Percentiles rank a stretch among this genome's conserved stretches.
phyloP scores from a whole-genome alignment of 208 protist species.

The Wallacemonas sp. region DNA sequence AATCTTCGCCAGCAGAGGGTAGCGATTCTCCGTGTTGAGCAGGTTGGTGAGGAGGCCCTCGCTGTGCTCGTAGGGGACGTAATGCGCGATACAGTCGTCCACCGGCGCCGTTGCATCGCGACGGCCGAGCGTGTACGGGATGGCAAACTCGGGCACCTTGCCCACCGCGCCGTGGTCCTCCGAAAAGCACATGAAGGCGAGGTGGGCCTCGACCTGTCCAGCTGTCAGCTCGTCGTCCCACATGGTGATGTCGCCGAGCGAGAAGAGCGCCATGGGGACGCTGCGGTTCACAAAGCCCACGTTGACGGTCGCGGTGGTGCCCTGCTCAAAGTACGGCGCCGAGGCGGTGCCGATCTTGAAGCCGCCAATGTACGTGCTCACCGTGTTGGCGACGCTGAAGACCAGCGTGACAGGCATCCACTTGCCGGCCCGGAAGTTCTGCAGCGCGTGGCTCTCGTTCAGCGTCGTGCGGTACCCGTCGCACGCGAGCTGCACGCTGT shows the following conservation, averaged over 20 bases:
- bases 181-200: conserved; percentile 27
- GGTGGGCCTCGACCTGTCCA: conserved; percentile 67
- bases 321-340: conserved; percentile 49
- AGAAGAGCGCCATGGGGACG: conserved; percentile 51
- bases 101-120: conserved; percentile 24
- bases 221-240: conserved; percentile 74
- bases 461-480: conserved; percentile 51
- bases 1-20: conserved; percentile 64
- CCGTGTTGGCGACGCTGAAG: conserved; percentile 40
- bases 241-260: conserved; percentile 62
- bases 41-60: conserved; percentile 58
- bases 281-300: conserved; percentile 53
- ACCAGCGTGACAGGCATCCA: conserved; percentile 77
- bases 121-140: conserved; percentile 44
- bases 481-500: conserved; percentile 63
- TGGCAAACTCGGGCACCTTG: conserved; percentile 57
- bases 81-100: conserved; percentile 64
- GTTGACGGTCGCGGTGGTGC: conserved; percentile 51
- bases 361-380: conserved; percentile 74
- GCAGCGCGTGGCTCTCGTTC: conserved; percentile 69
- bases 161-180: conserved; percentile 8
- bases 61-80: conserved; percentile 67
- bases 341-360: conserved; percentile 52
- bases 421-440: conserved; percentile 46
- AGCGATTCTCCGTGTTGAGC: conserved; percentile 21